phyloP scores from a whole-genome alignment of 2,329 filamentous ascomycete genomes.

The Metarhizium guizhouense region DNA sequence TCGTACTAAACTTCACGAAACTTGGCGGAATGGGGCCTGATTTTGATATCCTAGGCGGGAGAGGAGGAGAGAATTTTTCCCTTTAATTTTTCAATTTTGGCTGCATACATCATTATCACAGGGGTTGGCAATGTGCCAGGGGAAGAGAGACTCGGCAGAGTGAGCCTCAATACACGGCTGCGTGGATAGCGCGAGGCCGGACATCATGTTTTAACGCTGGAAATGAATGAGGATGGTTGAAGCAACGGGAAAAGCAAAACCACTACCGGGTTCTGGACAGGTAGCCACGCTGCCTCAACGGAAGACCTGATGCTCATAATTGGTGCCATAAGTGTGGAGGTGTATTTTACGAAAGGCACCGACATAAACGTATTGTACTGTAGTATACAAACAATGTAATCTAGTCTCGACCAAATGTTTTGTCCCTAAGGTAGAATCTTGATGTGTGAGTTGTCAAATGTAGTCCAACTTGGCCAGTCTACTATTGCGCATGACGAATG shows the following conservation, averaged over 20 bases:
- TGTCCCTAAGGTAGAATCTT: background rate
- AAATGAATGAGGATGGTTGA: background rate
- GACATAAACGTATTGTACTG: slow-evolving; percentile 4
- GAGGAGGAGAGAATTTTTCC: background rate
- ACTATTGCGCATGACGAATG: background rate
- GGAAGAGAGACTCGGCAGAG: background rate
- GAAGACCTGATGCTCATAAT: background rate
- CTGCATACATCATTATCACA: slow-evolving; percentile 4
- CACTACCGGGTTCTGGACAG: background rate
- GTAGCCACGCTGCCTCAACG: background rate
- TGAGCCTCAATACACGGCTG: background rate
- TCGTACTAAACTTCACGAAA: background rate
- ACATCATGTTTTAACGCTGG: background rate
- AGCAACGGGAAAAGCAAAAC: background rate
- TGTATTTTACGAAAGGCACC: slow-evolving; percentile 5
- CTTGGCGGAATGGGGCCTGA: background rate
- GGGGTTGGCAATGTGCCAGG: background rate
- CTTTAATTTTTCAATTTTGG: background rate
- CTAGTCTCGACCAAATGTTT: background rate
- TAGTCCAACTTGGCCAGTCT: background rate
- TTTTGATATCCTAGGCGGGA: slow-evolving; percentile 7
- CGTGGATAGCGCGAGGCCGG: background rate
- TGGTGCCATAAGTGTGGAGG: background rate
- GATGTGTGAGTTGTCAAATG: background rate
- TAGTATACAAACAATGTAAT: slow-evolving; percentile 6